Evolutionary conservation across 495 filamentous ascomycete genomes (phyloP).

Genomic region (Glonium stellatum): DNA sequence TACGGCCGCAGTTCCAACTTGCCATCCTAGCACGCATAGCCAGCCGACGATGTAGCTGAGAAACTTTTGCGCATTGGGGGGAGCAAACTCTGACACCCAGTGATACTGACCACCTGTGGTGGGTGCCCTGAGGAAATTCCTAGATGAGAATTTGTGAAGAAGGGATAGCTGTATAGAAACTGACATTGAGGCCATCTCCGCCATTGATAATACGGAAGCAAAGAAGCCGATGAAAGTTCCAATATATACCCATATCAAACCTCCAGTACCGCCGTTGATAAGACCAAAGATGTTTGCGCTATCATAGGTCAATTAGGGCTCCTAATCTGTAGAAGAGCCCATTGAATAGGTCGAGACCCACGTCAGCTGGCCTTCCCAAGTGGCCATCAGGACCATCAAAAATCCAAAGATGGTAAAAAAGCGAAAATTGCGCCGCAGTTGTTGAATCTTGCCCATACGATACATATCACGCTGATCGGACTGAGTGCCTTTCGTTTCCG

Average conservation of each 20-base stretch:
- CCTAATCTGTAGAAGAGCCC: neutral
- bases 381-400: conserved; percentile 22
- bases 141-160: neutral
- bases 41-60: conserved; percentile 42
- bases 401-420: conserved; percentile 27
- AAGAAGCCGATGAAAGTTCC: conserved; percentile 19
- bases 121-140: conserved; percentile 1
- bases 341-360: neutral
- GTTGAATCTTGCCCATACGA: conserved; percentile 25
- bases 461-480: conserved; percentile 17
- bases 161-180: neutral
- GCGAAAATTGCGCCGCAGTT: conserved; percentile 25
- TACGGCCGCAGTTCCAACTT: conserved; percentile 47
- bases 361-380: conserved; percentile 27
- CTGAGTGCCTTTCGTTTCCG: neutral
- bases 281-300: conserved; percentile 24
- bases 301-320: neutral
- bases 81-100: conserved; percentile 35
- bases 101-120: conserved; percentile 35
- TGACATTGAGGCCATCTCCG: conserved; percentile 33
- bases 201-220: conserved; percentile 13
- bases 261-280: conserved; percentile 33
- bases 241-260: conserved; percentile 24
- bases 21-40: conserved; percentile 56
- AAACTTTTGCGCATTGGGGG: conserved; percentile 25